These are phyloP conservation scores for Coprinopsis marcescibilis DNA, from an alignment of 768 basidiomycete species.

Conservation along the genomic window DNA sequence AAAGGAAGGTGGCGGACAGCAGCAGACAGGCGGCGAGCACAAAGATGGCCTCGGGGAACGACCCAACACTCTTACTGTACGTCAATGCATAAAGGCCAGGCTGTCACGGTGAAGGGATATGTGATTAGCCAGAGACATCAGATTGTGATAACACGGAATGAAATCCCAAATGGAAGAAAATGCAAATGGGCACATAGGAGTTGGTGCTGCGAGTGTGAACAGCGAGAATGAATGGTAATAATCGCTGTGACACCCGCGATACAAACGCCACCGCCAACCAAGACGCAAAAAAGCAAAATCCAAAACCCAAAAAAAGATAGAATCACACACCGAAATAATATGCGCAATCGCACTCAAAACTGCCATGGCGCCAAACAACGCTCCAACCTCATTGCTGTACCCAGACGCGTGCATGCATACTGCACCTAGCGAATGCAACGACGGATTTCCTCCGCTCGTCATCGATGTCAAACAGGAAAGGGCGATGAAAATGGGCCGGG, in stretches of 20 bases:
- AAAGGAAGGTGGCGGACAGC: conserved; percentile 39
- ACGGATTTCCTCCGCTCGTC: conserved; percentile 64
- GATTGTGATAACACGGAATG: conserved; percentile 13
- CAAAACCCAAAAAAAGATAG: too few species aligned
- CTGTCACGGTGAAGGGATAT: conserved; percentile 27
- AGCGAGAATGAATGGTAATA: too few species aligned
- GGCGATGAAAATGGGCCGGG: conserved; percentile 47
- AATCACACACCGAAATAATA: conserved; percentile 54
- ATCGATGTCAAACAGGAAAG: conserved; percentile 60
- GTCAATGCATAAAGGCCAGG: conserved; percentile 64
- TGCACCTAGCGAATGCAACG: conserved; percentile 65
- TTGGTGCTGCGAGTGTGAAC: too few species aligned
- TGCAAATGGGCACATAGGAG: too few species aligned
- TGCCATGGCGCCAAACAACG: conserved; percentile 67
- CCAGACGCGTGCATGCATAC: conserved; percentile 57
- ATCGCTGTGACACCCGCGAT: too few species aligned
- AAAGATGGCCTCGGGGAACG: conserved; percentile 67
- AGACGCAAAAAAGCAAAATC: too few species aligned
- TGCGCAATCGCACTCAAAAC: conserved; percentile 62
- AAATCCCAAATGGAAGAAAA: too few species aligned
- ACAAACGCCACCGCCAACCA: too few species aligned
- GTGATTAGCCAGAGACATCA: background rate
- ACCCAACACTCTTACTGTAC: conserved; percentile 58
- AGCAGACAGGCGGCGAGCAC: conserved; percentile 53
- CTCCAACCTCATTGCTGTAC: conserved; percentile 43